Evolutionary conservation across 2,329 filamentous ascomycete species (phyloP).

Genomic region (Cordyceps cicadae): DNA sequence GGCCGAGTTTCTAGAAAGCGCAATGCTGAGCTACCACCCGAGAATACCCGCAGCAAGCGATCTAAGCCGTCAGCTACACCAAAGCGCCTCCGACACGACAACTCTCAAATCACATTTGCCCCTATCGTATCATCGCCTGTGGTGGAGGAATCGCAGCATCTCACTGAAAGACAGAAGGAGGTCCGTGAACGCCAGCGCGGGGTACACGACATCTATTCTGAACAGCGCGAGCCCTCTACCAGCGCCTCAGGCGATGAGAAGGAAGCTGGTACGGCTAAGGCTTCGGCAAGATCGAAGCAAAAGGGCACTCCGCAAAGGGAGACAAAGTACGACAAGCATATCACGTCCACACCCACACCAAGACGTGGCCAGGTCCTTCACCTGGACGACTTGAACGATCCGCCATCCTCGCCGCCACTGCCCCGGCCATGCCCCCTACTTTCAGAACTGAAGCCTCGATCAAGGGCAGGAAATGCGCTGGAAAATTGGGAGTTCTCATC

Average conservation of each 20-base stretch:
- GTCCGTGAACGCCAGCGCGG: slow-evolving; percentile 65
- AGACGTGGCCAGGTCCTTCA: slow-evolving; percentile 44
- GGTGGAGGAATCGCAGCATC: slow-evolving; percentile 56
- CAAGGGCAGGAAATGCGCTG: slow-evolving; percentile 25
- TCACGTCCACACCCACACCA: slow-evolving; percentile 54
- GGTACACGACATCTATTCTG: slow-evolving; percentile 57
- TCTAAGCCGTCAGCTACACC: slow-evolving; percentile 31
- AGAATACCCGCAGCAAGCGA: neutral
- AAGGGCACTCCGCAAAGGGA: slow-evolving; percentile 38
- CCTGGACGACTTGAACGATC: slow-evolving; percentile 43
- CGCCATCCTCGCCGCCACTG: slow-evolving; percentile 51
- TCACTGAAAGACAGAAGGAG: slow-evolving; percentile 75
- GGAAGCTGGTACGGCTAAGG: neutral
- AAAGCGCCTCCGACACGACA: slow-evolving; percentile 61
- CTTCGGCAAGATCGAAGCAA: slow-evolving; percentile 20
- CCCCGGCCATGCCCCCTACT: slow-evolving; percentile 44
- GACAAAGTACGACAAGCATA: slow-evolving; percentile 40
- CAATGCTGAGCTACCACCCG: neutral
- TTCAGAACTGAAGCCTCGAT: slow-evolving; percentile 43
- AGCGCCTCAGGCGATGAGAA: slow-evolving; percentile 10
- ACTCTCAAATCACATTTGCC: slow-evolving; percentile 75
- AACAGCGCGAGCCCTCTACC: slow-evolving; percentile 36
- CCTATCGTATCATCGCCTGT: slow-evolving; percentile 51
- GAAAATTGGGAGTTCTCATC: slow-evolving; percentile 50
- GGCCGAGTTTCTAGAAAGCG: slow-evolving; percentile 17